Conservation (phyloP, 371 early-diverging fungal species). For the Batkoa obscura region DNA sequence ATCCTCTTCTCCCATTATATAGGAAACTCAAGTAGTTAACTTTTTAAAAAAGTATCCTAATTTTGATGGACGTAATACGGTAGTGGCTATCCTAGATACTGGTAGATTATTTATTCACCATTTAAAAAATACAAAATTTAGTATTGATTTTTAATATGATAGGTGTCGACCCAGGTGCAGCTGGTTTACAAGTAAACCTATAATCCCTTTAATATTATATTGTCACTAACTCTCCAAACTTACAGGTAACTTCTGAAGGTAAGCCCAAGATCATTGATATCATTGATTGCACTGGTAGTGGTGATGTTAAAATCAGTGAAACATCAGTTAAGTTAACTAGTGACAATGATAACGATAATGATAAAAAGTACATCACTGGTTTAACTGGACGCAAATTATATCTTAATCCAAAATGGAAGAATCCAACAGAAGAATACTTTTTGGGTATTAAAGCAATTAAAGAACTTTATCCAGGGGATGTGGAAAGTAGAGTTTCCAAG, state of each 20-base stretch:
- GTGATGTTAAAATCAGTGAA: constrained; percentile 49
- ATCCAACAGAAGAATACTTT: constrained; percentile 60
- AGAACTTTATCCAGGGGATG: constrained; percentile 54
- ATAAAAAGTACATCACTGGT: constrained; percentile 32
- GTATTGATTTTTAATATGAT: constrained; percentile 8
- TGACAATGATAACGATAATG: constrained; percentile 19
- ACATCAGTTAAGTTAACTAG: constrained; percentile 18
- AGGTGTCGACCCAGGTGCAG: constrained; percentile 77
- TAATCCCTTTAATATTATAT: no score
- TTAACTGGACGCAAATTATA: constrained; percentile 56
- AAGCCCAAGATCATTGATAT: constrained; percentile 76
- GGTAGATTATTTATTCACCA: constrained; percentile 15
- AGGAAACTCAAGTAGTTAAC: constrained; percentile 66
- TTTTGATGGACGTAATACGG: constrained; percentile 75
- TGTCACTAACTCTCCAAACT: not conserved
- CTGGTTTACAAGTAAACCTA: constrained; percentile 41
- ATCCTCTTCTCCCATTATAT: not conserved
- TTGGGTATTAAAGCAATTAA: constrained; percentile 63
- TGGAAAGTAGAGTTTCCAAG: constrained; percentile 27
- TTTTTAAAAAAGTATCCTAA: constrained; percentile 65
- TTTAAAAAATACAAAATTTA: constrained; percentile 2
- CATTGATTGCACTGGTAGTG: constrained; percentile 82
- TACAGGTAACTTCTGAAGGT: constrained; percentile 61
- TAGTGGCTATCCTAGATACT: constrained; percentile 81
- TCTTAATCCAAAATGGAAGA: constrained; percentile 45